Conservation (phyloP, 306 rosid genomes). For the Heteromeles arbutifolia region DNA sequence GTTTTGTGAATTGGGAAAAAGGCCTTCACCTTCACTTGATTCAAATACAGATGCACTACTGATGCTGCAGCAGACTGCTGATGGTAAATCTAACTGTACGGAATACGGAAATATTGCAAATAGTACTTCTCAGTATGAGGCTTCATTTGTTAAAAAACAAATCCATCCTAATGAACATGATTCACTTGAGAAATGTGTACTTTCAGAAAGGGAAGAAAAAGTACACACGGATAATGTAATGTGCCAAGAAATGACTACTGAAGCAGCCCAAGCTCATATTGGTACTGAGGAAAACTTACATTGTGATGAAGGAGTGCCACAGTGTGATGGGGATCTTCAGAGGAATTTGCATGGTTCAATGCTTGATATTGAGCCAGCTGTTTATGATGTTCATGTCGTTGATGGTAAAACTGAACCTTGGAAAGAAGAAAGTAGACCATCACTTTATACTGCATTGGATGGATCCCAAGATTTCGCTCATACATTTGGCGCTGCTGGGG, state of each 20-base stretch:
- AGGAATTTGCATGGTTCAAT: slow-evolving; percentile 16
- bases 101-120: slow-evolving; percentile 7
- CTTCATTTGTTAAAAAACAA: slow-evolving; percentile 21
- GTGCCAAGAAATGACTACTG: slow-evolving; percentile 5
- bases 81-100: slow-evolving; percentile 11
- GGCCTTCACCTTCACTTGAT: slow-evolving; percentile 19
- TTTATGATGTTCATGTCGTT: slow-evolving; percentile 63
- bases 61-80: slow-evolving; percentile 15
- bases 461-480: slow-evolving; percentile 13
- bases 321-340: slow-evolving; percentile 16
- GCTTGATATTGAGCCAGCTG: slow-evolving; percentile 42
- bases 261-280: slow-evolving; percentile 16
- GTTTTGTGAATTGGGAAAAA: slow-evolving; percentile 29
- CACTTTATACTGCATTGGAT: slow-evolving; percentile 16
- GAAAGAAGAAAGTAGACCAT: slow-evolving; percentile 26
- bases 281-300: slow-evolving; percentile 10
- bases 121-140: slow-evolving; percentile 15
- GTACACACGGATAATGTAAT: slow-evolving; percentile 9
- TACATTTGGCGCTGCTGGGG: slow-evolving; percentile 19
- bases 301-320: slow-evolving; percentile 21
- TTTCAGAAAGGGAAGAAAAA: slow-evolving; percentile 7
- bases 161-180: slow-evolving; percentile 18
- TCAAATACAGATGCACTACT: slow-evolving; percentile 15
- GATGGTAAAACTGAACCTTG: slow-evolving; percentile 39
- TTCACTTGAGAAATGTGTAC: slow-evolving; percentile 14